Conservation (phyloP, 1,284 basidiomycete genomes). For the Filobasidium uniguttulatum region DNA sequence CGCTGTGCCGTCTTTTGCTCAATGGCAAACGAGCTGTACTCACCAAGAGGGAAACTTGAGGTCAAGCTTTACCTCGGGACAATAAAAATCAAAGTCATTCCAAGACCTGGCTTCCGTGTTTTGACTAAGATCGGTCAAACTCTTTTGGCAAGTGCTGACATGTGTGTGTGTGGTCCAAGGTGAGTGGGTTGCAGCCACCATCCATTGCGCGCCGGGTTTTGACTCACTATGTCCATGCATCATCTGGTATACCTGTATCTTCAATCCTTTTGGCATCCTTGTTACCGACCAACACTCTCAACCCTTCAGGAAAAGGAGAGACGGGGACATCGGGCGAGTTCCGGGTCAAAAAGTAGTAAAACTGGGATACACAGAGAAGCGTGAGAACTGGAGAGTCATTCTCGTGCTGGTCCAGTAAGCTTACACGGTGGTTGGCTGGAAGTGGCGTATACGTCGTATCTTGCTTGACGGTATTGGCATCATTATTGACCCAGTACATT, state of each 20-base stretch:
- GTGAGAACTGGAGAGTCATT: not conserved
- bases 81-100: slow-evolving; percentile 25
- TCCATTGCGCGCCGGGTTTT: not conserved
- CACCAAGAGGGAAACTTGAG: slow-evolving; percentile 21
- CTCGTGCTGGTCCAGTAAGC: not conserved
- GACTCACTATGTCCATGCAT: slow-evolving; percentile 7
- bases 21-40: not conserved
- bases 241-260: slow-evolving; percentile 5
- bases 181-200: not conserved
- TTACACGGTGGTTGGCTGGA: not conserved
- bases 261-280: slow-evolving; percentile 19
- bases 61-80: slow-evolving; percentile 23
- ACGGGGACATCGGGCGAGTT: slow-evolving; percentile 21
- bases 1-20: not conserved
- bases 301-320: slow-evolving; percentile 29
- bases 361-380: slow-evolving; percentile 12
- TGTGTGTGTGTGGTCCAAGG: not conserved
- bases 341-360: slow-evolving; percentile 31
- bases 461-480: slow-evolving; percentile 6
- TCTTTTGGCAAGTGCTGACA: slow-evolving; percentile 8
- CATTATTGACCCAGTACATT: slow-evolving; percentile 8
- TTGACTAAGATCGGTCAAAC: not conserved
- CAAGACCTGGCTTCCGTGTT: not conserved
- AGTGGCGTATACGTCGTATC: slow-evolving; percentile 7
- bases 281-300: slow-evolving; percentile 29